phyloP scores from a whole-genome alignment of 805 yeast genomes.

The Phaffomyces antillensis region DNA sequence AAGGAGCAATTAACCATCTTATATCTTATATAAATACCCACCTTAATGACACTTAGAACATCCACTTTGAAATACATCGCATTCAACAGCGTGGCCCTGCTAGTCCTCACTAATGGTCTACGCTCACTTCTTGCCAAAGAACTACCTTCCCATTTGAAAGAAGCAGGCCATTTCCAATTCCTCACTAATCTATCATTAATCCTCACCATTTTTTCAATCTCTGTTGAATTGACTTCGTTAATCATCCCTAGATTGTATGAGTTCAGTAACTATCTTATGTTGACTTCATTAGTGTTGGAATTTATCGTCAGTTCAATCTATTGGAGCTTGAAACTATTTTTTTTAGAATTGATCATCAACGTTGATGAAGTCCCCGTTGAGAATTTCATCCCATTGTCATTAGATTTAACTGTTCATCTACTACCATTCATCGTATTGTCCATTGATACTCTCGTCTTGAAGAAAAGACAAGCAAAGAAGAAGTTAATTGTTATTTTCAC shows the following conservation, averaged over 20 bases:
- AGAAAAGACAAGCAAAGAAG: conserved; percentile 36
- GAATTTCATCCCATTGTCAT: conserved; percentile 36
- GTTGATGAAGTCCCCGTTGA: conserved; percentile 21
- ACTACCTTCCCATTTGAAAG: conserved; percentile 42
- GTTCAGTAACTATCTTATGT: conserved; percentile 23
- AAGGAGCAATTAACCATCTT: too few relatives aligned
- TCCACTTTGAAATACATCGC: background rate
- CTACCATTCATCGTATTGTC: conserved; percentile 48
- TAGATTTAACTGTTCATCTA: conserved; percentile 55
- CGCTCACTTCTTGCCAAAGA: conserved; percentile 1
- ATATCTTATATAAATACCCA: too few relatives aligned
- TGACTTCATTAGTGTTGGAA: conserved; percentile 52
- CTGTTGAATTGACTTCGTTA: conserved; percentile 26
- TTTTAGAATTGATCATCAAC: conserved; percentile 38
- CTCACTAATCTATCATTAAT: conserved; percentile 58
- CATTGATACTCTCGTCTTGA: conserved; percentile 47
- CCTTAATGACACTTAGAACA: background rate
- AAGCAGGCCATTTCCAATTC: conserved; percentile 68
- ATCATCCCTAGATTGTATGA: conserved; percentile 19
- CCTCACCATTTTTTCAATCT: conserved; percentile 30
- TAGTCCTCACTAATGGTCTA: conserved; percentile 2
- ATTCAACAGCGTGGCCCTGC: background rate
- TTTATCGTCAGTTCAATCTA: conserved; percentile 55
- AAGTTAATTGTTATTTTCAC: conserved; percentile 33
- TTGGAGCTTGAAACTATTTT: conserved; percentile 60